phyloP scores from a whole-genome alignment of 225 moss, liverwort and hornwort genomes.

The Pseudoscleropodium purum region DNA sequence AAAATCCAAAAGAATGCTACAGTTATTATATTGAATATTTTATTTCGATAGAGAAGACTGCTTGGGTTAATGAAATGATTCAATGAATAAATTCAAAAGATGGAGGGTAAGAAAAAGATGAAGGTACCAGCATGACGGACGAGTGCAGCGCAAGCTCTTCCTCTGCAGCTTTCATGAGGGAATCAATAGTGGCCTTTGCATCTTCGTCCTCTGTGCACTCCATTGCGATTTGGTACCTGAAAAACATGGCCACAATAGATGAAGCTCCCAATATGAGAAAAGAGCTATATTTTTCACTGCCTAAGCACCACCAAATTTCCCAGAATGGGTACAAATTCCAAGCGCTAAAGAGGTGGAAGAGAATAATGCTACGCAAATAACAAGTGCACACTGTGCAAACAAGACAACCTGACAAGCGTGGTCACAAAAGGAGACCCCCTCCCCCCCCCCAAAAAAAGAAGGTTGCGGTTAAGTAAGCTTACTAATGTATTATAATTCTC shows the following conservation, averaged over 20 bases:
- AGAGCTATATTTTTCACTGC: not conserved
- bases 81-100: not conserved
- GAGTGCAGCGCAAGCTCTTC: slow-evolving; percentile 72
- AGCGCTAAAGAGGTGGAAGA: not conserved
- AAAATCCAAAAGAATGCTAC: not conserved
- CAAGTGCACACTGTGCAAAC: not conserved
- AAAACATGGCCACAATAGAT: not conserved
- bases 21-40: not conserved
- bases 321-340: not conserved
- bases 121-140: slow-evolving; percentile 33
- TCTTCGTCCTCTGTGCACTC: slow-evolving; percentile 60
- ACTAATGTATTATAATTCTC: not conserved
- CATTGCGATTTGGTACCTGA: slow-evolving; percentile 58
- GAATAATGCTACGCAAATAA: not conserved
- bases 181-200: slow-evolving; percentile 37
- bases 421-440: not conserved
- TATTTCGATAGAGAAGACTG: not conserved
- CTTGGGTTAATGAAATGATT: not conserved
- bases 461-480: not conserved
- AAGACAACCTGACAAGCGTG: not conserved
- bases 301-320: not conserved
- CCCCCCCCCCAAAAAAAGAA: not conserved
- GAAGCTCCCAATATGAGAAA: not conserved
- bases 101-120: not conserved
- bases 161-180: slow-evolving; percentile 42